phyloP scores from a whole-genome alignment of 768 basidiomycete species.

The Tricholoma sp. region DNA sequence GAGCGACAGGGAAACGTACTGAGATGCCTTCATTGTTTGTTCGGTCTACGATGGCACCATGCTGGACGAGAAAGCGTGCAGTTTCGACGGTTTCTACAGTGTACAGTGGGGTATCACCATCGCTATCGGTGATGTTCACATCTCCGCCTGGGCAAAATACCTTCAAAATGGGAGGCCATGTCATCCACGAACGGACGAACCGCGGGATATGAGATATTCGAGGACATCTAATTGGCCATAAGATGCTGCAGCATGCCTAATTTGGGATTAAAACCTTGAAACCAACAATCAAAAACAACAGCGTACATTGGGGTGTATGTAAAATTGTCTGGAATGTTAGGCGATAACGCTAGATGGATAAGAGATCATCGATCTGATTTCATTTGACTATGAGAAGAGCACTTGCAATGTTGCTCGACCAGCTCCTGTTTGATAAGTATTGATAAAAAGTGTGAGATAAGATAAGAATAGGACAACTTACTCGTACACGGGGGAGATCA shows the following conservation, averaged over 20 bases:
- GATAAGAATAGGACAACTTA: conserved; percentile 24
- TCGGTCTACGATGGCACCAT: conserved; percentile 62
- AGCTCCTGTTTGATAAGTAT: conserved; percentile 34
- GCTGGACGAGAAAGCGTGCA: conserved; percentile 72
- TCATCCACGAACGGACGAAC: conserved; percentile 27
- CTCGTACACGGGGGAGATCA: conserved; percentile 71
- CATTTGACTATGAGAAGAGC: conserved; percentile 13
- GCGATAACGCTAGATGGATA: conserved; percentile 48
- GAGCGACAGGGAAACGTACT: conserved; percentile 39
- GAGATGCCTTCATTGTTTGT: conserved; percentile 72
- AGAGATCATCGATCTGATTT: conserved; percentile 25
- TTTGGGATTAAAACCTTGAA: conserved; percentile 10
- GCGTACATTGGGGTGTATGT: conserved; percentile 81
- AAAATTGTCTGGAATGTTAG: conserved; percentile 64
- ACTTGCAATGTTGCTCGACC: conserved; percentile 54
- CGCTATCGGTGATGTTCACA: conserved; percentile 79
- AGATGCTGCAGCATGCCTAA: conserved; percentile 90
- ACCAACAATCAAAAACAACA: neutral
- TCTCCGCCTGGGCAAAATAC: conserved; percentile 57
- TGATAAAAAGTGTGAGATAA: neutral
- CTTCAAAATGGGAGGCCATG: neutral
- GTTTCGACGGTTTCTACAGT: conserved; percentile 80
- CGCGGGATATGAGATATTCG: conserved; percentile 71
- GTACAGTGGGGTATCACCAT: conserved; percentile 91
- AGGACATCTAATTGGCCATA: conserved; percentile 78